Conservation (phyloP, 805 yeast genomes). For the Blastobotrys attinorum region DNA sequence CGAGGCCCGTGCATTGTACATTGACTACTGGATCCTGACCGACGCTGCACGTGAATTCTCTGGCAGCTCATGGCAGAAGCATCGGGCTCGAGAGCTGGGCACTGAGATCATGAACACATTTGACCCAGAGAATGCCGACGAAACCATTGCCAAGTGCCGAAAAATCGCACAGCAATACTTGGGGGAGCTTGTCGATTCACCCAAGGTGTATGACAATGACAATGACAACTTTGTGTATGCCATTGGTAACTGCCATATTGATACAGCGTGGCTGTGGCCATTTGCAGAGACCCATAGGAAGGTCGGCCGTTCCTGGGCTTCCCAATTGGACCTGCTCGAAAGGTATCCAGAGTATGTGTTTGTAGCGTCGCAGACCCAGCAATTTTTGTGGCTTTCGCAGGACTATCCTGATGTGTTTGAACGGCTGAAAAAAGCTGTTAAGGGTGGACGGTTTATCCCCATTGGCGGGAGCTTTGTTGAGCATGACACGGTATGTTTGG, state of each 20-base stretch:
- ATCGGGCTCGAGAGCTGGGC: slow-evolving; percentile 71
- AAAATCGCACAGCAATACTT: slow-evolving; percentile 53
- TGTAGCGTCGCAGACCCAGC: slow-evolving; percentile 95
- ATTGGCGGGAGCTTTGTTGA: slow-evolving; percentile 99
- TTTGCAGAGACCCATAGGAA: slow-evolving; percentile 93
- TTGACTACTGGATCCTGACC: slow-evolving; percentile 81
- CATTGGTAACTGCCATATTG: slow-evolving; percentile 93
- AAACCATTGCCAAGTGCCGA: slow-evolving; percentile 55
- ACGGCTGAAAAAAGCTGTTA: slow-evolving; percentile 52
- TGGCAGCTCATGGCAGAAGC: slow-evolving; percentile 70
- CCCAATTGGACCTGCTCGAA: slow-evolving; percentile 78
- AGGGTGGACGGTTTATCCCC: slow-evolving; percentile 72
- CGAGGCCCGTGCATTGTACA: slow-evolving; percentile 66
- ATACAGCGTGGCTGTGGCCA: slow-evolving; percentile 99
- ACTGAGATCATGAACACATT: slow-evolving; percentile 78
- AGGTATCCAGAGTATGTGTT: slow-evolving; percentile 88
- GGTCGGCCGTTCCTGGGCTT: slow-evolving; percentile 90
- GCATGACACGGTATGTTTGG: slow-evolving; percentile 89
- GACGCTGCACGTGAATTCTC: slow-evolving; percentile 88
- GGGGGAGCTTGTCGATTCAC: slow-evolving; percentile 58
- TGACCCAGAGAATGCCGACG: slow-evolving; percentile 54
- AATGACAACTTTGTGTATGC: slow-evolving; percentile 50
- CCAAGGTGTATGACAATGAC: slow-evolving; percentile 45
- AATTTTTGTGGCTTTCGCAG: slow-evolving; percentile 80
- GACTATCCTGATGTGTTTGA: slow-evolving; percentile 79